These are phyloP conservation scores for Cutaneotrichosporon cutaneum DNA, from an alignment of 1,284 basidiomycete genomes.

Conservation along the genomic window DNA sequence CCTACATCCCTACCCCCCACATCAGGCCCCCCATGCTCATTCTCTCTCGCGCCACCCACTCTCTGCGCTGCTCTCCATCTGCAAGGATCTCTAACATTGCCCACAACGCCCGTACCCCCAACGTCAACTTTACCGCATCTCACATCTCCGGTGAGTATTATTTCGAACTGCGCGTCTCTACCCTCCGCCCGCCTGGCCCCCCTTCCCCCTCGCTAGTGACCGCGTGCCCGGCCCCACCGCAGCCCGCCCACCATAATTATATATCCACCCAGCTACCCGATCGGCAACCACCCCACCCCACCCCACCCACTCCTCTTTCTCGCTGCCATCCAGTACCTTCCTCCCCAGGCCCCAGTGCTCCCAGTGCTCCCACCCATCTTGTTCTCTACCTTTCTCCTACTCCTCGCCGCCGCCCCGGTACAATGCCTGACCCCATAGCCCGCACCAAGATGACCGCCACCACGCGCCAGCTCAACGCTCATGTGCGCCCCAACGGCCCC, in stretches of 20 bases:
- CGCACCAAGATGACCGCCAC: conserved; percentile 12
- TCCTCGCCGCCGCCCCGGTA: neutral
- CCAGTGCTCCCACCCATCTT: too few relatives aligned
- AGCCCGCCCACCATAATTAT: neutral
- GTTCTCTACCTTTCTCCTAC: conserved; percentile 2
- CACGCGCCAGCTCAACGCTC: conserved; percentile 16
- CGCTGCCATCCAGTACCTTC: neutral
- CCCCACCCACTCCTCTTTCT: too few relatives aligned
- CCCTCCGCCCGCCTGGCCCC: neutral
- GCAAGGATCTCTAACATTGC: neutral
- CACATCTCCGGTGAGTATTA: conserved; percentile 6
- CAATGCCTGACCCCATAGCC: conserved; percentile 8
- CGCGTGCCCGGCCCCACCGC: too few relatives aligned
- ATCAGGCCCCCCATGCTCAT: conserved; percentile 7
- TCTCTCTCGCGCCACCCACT: conserved; percentile 7
- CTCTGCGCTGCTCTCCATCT: conserved; percentile 7
- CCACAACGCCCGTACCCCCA: neutral
- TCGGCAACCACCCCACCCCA: neutral
- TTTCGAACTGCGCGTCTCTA: neutral
- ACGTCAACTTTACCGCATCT: conserved; percentile 3
- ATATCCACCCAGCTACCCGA: neutral
- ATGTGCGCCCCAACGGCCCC: conserved; percentile 14
- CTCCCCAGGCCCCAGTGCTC: too few relatives aligned
- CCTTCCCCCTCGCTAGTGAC: neutral
- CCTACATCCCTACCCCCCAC: neutral